Evolutionary conservation across 306 rosid species (phyloP).

Genomic region (Castanea sativa): DNA sequence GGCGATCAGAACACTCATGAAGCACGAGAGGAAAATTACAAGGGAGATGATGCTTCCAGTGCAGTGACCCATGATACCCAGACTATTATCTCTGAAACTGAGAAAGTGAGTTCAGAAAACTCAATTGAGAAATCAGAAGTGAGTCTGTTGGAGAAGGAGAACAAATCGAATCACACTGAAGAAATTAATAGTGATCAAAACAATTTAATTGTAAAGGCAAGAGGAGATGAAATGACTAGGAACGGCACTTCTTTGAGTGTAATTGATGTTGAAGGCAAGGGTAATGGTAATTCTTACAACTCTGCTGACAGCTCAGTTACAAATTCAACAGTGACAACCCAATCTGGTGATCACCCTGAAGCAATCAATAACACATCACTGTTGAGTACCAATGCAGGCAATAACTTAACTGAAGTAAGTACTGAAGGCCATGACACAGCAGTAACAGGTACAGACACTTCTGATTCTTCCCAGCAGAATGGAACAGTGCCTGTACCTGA

Average conservation of each 20-base stretch:
- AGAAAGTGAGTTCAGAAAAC: conserved; percentile 37
- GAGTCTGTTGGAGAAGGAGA: conserved; percentile 33
- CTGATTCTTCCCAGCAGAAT: conserved; percentile 40
- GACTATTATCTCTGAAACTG: conserved; percentile 35
- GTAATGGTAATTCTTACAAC: conserved; percentile 27
- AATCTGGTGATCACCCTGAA: conserved; percentile 35
- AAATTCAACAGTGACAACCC: conserved; percentile 22
- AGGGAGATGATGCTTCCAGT: conserved; percentile 95
- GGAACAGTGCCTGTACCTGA: conserved; percentile 14
- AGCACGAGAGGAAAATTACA: conserved; percentile 92
- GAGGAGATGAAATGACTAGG: conserved; percentile 26
- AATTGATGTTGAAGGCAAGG: conserved; percentile 30
- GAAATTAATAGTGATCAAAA: conserved; percentile 29
- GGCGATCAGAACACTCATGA: conserved; percentile 47
- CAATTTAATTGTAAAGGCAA: conserved; percentile 35
- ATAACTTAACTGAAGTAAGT: conserved; percentile 19
- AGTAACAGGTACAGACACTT: conserved; percentile 9
- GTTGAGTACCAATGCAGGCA: conserved; percentile 25
- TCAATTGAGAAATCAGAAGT: conserved; percentile 33
- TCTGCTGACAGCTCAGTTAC: conserved; percentile 22
- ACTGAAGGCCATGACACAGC: conserved; percentile 20
- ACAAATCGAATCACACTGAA: conserved; percentile 18
- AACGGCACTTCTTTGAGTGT: conserved; percentile 30
- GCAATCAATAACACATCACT: conserved; percentile 24
- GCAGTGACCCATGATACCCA: conserved; percentile 83